phyloP scores from a whole-genome alignment of 1,284 basidiomycete species.

The Sanghuangporus sanghuang region DNA sequence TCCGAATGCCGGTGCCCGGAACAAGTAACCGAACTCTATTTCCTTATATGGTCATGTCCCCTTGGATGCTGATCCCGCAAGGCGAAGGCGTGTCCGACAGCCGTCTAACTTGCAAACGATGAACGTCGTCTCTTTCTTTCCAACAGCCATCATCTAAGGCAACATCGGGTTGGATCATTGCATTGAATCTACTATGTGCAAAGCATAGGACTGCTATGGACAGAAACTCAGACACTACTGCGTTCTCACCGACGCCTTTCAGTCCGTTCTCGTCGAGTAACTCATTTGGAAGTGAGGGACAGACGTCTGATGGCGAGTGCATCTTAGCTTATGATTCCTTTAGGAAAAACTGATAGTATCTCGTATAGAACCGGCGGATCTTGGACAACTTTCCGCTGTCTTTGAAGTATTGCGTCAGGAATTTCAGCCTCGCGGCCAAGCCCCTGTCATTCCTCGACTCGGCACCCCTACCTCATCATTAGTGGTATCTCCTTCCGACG shows the following conservation, averaged over 20 bases:
- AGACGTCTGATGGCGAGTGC: conserved; percentile 60
- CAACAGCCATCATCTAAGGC: neutral
- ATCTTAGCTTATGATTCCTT: neutral
- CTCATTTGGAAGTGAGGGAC: conserved; percentile 40
- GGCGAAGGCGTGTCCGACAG: conserved; percentile 5
- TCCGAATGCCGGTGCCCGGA: neutral
- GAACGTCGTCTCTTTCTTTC: neutral
- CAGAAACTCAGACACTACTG: conserved; percentile 32
- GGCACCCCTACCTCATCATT: conserved; percentile 21
- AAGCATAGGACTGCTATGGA: conserved; percentile 1
- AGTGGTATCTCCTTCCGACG: conserved; percentile 14
- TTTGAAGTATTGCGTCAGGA: conserved; percentile 63
- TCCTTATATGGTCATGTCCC: neutral
- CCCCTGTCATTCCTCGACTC: conserved; percentile 8
- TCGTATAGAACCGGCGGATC: conserved; percentile 61
- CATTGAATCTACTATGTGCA: neutral
- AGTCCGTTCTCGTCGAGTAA: conserved; percentile 43
- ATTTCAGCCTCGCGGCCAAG: conserved; percentile 31
- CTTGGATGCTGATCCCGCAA: neutral
- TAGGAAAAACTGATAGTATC: neutral
- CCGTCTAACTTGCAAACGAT: neutral
- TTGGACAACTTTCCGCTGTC: conserved; percentile 69
- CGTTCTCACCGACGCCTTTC: conserved; percentile 38
- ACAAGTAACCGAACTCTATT: neutral
- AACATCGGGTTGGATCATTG: neutral